Evolutionary conservation across 176 grass and related monocot species (phyloP), one percentile per base, ranked within the genome.

Genomic region (Lolium rigidum): DNA sequence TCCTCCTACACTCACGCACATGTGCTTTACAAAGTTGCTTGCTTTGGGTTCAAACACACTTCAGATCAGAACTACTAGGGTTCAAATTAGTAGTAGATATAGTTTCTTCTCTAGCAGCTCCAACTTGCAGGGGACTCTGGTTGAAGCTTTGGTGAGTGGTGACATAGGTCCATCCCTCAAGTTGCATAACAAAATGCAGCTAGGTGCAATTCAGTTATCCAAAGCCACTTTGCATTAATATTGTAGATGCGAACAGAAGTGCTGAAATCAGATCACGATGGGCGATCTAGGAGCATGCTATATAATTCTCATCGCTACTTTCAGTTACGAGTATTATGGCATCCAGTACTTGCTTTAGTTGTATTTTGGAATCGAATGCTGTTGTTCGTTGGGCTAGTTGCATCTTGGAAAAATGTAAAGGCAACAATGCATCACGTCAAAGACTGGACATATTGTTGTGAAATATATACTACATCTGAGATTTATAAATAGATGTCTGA

Each of bases 181-280:
- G 38, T 67, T 83, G 66, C 37, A 20, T 49, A 69, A 61, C 15
- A 48, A 63, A 49, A 26, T 74, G 3, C 52, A 78, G 41, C 15
- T 54, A 78, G 18, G 10, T 35, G 31, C 31, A 35, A 65, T 54
- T 52, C 26, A 20, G 83, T 77, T 60, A 24, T 62, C 43, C 73
- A 79, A 86, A 76, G 51, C 56, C 56, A 28, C 72, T 55, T 86
- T 78, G 55, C 78, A 81, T 70, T 84, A 14, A 13, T 78, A 25
- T 38, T n/a, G 57, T 65, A 37, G 4, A 41, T 49, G 41, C 41
- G 25, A 18, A 62, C 82, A 11, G 31, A 21, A 37, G 46, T 61
- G 51, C 51, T 38, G 68, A 71, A 59, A 26, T 50, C 70, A 74
- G 31, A 52, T 39, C 47, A 43, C 21, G 18, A 59, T 38, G 56